Base-by-base conservation (phyloP, 345 rosid genomes). In the Noccaea bulbosa region DNA sequence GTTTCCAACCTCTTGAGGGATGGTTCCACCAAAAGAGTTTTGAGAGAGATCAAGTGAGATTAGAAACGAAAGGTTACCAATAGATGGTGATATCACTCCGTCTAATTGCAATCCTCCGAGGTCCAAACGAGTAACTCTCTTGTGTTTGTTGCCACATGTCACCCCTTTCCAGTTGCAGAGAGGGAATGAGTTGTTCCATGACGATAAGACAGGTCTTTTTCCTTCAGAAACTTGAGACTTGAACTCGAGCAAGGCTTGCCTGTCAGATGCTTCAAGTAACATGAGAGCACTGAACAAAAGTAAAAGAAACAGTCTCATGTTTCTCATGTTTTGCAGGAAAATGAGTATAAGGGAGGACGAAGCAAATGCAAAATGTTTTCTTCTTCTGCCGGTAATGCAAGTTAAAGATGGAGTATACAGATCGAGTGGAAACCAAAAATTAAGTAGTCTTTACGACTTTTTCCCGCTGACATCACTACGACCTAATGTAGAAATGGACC, bases 171-270 rank as follows among this genome's bases (percentile, higher is more conserved):
- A 78, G 0, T 12, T 27, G 48, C 75, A 73, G 47, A 73, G 53
- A 30, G 73, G 76, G 0, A 40, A 1, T 8, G 75, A 73, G 6
- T 51, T 54, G 32, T 78, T 78, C 81, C 76, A 78, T 0, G 72
- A 64, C 51, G 8, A n/a, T 10, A 78, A 30, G n/a, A 64, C 41
- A 14, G 9, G 24, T 45, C 35, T 40, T 48, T 63, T 66, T 64
- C 67, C 51, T 33, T 69, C 37, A 9, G 47, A 62, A 11, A 78
- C 6, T 24, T 45, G 41, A 15, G 69, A 58, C 69, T 74, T 78
- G 62, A 78, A 70, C 22, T 52, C 45, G 3, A 58, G 30, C 62
- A 65, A 52, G 5, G 81, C 44, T 8, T 50, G 34, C 24, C 2
- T 57, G 60, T 78, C 81, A 10, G 52, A 70, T 24, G 65, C 72